phyloP scores from a whole-genome alignment of 805 yeast genomes.

The Blastobotrys parvus region DNA sequence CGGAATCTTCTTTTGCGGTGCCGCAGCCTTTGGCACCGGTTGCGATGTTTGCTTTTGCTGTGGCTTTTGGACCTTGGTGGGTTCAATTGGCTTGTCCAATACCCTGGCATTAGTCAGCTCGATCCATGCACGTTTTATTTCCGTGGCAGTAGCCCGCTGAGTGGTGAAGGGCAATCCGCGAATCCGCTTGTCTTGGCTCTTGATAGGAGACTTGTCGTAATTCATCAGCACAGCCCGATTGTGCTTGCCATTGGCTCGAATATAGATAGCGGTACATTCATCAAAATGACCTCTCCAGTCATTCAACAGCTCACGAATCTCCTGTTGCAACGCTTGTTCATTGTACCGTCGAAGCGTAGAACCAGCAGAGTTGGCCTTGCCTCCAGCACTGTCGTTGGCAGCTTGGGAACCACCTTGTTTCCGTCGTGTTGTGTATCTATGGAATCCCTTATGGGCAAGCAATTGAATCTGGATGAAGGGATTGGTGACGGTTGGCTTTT shows the following conservation, averaged over 20 bases:
- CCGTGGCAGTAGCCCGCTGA: constrained; percentile 72
- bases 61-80: constrained; percentile 18
- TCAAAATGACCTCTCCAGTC: constrained; percentile 53
- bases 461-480: constrained; percentile 33
- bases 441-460: constrained; percentile 75
- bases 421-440: constrained; percentile 89
- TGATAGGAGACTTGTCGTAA: constrained; percentile 46
- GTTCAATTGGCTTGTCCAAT: constrained; percentile 26
- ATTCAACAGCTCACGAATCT: constrained; percentile 59
- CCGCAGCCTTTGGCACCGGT: constrained; percentile 12
- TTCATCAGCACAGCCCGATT: constrained; percentile 60
- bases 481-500: constrained; percentile 54
- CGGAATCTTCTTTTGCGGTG: constrained; percentile 14
- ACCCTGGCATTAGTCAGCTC: constrained; percentile 55
- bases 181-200: constrained; percentile 53
- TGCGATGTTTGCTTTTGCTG: constrained; percentile 23
- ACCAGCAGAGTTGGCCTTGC: constrained; percentile 96
- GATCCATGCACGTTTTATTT: constrained; percentile 77
- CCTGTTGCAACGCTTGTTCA: constrained; percentile 73
- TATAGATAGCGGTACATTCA: constrained; percentile 60
- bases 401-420: constrained; percentile 97
- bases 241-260: constrained; percentile 70
- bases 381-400: constrained; percentile 84
- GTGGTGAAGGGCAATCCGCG: constrained; percentile 82
- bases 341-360: constrained; percentile 82